A percentile compares a stretch with the other conserved stretches of the same genome.
Evolutionary conservation across 768 basidiomycete species (phyloP).

Genomic region (Podaxis pistillaris): DNA sequence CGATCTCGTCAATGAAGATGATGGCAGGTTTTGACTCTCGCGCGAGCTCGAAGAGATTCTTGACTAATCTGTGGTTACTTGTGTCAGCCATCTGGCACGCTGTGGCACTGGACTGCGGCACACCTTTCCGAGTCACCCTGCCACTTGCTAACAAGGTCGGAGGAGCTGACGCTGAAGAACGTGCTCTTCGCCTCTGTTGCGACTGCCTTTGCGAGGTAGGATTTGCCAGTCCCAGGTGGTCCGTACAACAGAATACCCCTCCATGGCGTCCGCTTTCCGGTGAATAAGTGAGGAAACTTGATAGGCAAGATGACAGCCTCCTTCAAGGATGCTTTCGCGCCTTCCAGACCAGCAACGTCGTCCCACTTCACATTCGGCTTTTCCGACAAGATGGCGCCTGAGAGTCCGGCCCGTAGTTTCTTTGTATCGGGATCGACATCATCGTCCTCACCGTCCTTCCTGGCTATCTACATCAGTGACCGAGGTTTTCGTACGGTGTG

Average conservation of each 20-base stretch:
- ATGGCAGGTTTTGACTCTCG: conserved; percentile 96
- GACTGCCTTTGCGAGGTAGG: conserved; percentile 95
- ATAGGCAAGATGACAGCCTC: conserved; percentile 99
- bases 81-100: neutral
- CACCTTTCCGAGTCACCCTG: conserved; percentile 98
- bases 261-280: conserved; percentile 98
- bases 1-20: conserved; percentile 99
- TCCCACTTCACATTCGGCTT: conserved; percentile 98
- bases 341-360: conserved; percentile 95
- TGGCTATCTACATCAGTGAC: conserved; percentile 17
- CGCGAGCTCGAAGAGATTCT: conserved; percentile 94
- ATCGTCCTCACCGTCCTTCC: conserved; percentile 57
- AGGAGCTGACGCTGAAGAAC: conserved; percentile 95
- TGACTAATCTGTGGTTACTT: conserved; percentile 67
- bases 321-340: conserved; percentile 93
- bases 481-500: neutral
- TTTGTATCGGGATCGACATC: conserved; percentile 91
- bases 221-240: conserved; percentile 97
- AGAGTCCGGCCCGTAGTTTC: conserved; percentile 90
- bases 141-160: conserved; percentile 98
- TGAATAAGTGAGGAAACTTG: conserved; percentile 98
- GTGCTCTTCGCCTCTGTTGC: conserved; percentile 99
- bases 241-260: conserved; percentile 94
- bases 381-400: conserved; percentile 87
- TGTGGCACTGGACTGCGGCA: conserved; percentile 24